Evolutionary conservation across 2,329 filamentous ascomycete genomes (phyloP).

Genomic region (Ascochyta pisi): DNA sequence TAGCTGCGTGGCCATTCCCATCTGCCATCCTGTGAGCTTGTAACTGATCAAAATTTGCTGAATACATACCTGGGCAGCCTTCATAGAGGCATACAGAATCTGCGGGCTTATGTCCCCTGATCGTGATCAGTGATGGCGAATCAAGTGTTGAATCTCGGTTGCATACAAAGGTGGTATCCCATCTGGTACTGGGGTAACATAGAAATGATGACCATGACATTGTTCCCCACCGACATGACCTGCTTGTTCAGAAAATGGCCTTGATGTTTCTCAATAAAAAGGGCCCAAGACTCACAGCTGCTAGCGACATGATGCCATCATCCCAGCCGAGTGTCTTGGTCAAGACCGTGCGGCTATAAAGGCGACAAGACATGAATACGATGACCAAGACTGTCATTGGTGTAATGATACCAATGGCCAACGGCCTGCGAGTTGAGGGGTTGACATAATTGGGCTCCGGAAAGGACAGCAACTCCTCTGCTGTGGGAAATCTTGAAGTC

Average conservation of each 20-base stretch:
- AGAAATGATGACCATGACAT: conserved; percentile 36
- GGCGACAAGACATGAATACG: conserved; percentile 27
- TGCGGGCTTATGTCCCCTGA: conserved; percentile 32
- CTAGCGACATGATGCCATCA: conserved; percentile 38
- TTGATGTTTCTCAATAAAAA: neutral
- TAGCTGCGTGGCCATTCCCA: conserved; percentile 33
- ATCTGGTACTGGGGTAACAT: conserved; percentile 35
- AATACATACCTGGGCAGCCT: conserved; percentile 27
- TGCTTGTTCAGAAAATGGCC: neutral
- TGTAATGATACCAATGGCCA: conserved; percentile 35
- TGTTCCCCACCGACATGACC: conserved; percentile 31
- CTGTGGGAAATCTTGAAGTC: conserved; percentile 37
- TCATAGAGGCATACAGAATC: conserved; percentile 21
- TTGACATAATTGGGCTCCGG: conserved; percentile 41
- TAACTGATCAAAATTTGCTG: too few relatives aligned
- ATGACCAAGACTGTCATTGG: conserved; percentile 29
- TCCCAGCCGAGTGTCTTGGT: conserved; percentile 37
- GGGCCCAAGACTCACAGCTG: conserved; percentile 26
- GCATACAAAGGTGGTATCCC: conserved; percentile 40
- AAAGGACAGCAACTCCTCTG: conserved; percentile 33
- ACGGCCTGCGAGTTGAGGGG: conserved; percentile 29
- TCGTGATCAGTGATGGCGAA: neutral
- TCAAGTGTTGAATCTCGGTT: neutral
- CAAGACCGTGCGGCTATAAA: conserved; percentile 36
- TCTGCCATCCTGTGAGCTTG: conserved; percentile 19